Percentiles rank a stretch among this genome's conserved stretches.
These are phyloP conservation scores for Salix exigua DNA, from an alignment of 345 rosid species.

Conservation along the genomic window DNA sequence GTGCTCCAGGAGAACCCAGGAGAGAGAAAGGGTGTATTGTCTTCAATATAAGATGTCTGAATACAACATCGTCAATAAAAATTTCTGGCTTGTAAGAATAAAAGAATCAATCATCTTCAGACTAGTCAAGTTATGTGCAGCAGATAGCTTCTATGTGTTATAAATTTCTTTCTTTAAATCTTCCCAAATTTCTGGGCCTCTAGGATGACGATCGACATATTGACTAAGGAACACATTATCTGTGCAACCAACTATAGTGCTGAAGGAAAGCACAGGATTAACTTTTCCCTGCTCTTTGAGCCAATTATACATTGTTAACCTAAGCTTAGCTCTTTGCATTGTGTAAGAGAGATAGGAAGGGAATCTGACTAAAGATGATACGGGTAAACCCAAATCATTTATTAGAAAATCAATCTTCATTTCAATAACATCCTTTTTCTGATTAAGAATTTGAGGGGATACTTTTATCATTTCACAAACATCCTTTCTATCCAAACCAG, in stretches of 20 bases:
- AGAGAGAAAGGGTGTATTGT: neutral
- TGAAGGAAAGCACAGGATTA: conserved; percentile 31
- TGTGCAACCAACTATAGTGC: conserved; percentile 49
- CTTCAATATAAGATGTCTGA: neutral
- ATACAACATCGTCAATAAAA: neutral
- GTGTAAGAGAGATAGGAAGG: conserved; percentile 54
- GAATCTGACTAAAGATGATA: conserved; percentile 41
- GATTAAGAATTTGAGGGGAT: conserved; percentile 63
- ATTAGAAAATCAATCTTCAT: conserved; percentile 43
- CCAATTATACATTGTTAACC: conserved; percentile 69
- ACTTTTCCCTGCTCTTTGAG: conserved; percentile 44
- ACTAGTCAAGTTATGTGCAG: neutral
- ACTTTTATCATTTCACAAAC: conserved; percentile 39
- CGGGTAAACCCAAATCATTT: conserved; percentile 50
- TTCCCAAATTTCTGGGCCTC: conserved; percentile 61
- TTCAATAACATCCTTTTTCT: conserved; percentile 43
- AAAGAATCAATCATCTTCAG: neutral
- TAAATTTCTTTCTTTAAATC: conserved; percentile 43
- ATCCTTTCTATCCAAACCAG: conserved; percentile 28
- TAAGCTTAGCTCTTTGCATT: conserved; percentile 45
- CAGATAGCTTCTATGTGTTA: neutral
- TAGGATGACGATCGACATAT: conserved; percentile 49
- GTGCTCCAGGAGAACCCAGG: conserved; percentile 16
- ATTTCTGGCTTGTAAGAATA: neutral
- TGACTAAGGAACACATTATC: conserved; percentile 32